Evolutionary conservation across 495 filamentous ascomycete species (phyloP).

Genomic region (Annulohypoxylon maeteangense): DNA sequence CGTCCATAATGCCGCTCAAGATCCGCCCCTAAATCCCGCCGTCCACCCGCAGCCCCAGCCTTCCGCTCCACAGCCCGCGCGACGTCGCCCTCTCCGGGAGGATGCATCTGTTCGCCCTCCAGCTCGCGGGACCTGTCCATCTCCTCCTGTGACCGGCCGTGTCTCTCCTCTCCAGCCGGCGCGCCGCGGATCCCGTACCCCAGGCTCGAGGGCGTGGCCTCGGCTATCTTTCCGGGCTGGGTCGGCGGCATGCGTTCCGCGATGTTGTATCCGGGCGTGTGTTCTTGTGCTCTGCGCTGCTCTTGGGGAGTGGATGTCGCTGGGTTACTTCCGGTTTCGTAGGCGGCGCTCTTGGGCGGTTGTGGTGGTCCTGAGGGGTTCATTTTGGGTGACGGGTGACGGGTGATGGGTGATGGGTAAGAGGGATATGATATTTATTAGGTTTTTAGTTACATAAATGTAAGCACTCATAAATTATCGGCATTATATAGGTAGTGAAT

Average conservation of each 20-base stretch:
- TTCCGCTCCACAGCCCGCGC: slow-evolving; percentile 59
- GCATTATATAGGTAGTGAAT: background rate
- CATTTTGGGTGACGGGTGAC: slow-evolving; percentile 34
- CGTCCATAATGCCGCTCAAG: no score
- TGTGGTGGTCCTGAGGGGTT: slow-evolving; percentile 56
- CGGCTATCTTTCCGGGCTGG: slow-evolving; percentile 26
- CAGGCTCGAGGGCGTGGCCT: slow-evolving; percentile 50
- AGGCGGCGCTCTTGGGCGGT: slow-evolving; percentile 63
- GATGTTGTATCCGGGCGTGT: slow-evolving; percentile 42
- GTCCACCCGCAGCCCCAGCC: slow-evolving; percentile 45
- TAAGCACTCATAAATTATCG: background rate
- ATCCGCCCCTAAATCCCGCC: slow-evolving; percentile 51
- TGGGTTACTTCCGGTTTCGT: slow-evolving; percentile 62
- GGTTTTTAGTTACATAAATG: background rate
- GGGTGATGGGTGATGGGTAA: background rate
- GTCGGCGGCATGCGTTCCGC: slow-evolving; percentile 42
- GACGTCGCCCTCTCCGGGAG: slow-evolving; percentile 65
- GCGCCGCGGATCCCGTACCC: slow-evolving; percentile 52
- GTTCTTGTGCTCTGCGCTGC: slow-evolving; percentile 49
- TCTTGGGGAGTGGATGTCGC: slow-evolving; percentile 61
- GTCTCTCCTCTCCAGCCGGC: slow-evolving; percentile 36
- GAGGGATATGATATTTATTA: background rate
- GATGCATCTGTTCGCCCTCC: slow-evolving; percentile 63
- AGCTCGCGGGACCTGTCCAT: slow-evolving; percentile 56
- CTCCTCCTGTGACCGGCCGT: slow-evolving; percentile 44